Evolutionary conservation across 371 early-diverging fungal genomes (phyloP).

Genomic region (Syncephalastrum monosporum): DNA sequence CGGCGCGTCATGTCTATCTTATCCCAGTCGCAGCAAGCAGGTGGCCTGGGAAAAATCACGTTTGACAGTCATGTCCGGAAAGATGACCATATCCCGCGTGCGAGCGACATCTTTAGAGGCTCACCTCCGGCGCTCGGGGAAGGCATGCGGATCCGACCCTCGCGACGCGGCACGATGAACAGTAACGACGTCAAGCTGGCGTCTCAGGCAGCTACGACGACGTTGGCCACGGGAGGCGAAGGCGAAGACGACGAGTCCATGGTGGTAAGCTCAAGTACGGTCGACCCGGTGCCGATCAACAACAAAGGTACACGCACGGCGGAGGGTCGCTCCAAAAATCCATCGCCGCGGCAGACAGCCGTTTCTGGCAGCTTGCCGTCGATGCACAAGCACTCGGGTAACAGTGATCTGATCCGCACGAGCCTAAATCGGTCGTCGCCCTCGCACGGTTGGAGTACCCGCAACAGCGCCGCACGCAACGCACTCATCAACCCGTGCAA

Average conservation of each 20-base stretch:
- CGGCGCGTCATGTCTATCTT: constrained; percentile 30
- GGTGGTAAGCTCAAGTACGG: constrained; percentile 59
- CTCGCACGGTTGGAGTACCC: constrained; percentile 25
- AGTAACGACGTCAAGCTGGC: constrained; percentile 30
- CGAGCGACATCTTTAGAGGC: constrained; percentile 30
- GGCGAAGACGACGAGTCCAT: constrained; percentile 56
- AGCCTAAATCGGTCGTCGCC: constrained; percentile 44
- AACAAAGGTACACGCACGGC: constrained; percentile 18
- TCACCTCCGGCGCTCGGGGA: constrained; percentile 22
- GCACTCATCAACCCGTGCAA: constrained; percentile 72
- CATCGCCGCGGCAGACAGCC: constrained; percentile 38
- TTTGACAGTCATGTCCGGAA: constrained; percentile 32
- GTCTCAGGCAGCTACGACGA: constrained; percentile 18
- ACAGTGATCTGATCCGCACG: constrained; percentile 44
- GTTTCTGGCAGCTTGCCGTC: constrained; percentile 41
- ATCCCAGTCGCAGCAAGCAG: constrained; percentile 41
- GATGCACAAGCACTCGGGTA: constrained; percentile 47
- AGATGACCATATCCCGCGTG: constrained; percentile 27
- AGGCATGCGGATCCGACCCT: constrained; percentile 17
- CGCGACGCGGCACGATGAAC: constrained; percentile 37
- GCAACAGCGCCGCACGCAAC: constrained; percentile 22
- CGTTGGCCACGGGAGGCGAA: constrained; percentile 9
- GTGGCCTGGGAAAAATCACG: constrained; percentile 24
- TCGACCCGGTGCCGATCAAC: constrained; percentile 60
- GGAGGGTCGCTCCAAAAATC: constrained; percentile 28